A percentile compares a stretch with the other conserved stretches of the same genome.
Conservation (phyloP, 2,329 filamentous ascomycete genomes). For the Didymella segeticola region DNA sequence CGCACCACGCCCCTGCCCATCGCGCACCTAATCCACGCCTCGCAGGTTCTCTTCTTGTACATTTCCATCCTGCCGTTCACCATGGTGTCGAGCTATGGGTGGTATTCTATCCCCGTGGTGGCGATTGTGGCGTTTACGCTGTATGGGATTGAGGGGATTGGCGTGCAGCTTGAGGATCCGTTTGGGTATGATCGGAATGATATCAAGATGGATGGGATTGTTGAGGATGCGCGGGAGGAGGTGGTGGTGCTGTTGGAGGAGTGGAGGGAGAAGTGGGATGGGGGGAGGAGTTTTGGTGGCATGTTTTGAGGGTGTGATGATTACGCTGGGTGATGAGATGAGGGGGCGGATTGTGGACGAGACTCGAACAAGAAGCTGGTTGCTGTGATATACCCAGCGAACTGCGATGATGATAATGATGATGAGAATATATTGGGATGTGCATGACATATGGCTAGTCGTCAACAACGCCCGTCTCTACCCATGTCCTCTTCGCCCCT, state of each 20-base stretch:
- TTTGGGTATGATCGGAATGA: conserved; percentile 71
- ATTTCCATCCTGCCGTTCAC: conserved; percentile 67
- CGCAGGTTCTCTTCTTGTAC: conserved; percentile 69
- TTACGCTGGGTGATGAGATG: background rate
- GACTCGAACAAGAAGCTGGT: background rate
- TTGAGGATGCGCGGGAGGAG: conserved; percentile 66
- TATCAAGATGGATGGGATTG: conserved; percentile 72
- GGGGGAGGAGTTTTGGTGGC: conserved; percentile 36
- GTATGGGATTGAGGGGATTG: conserved; percentile 70
- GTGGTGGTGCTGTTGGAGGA: conserved; percentile 64
- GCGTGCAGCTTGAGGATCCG: conserved; percentile 68
- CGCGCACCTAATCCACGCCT: conserved; percentile 69
- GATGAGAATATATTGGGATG: background rate
- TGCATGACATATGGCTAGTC: background rate
- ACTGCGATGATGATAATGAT: background rate
- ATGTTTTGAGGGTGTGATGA: conserved; percentile 36
- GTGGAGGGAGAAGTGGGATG: conserved; percentile 56
- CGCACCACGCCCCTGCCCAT: conserved; percentile 69
- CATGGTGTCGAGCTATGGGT: conserved; percentile 67
- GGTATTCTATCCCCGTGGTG: conserved; percentile 67
- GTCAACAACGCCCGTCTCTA: background rate
- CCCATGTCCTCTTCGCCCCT: background rate
- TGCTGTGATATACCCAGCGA: background rate
- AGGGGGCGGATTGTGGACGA: background rate
- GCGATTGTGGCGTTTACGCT: conserved; percentile 68